phyloP scores from a whole-genome alignment of 2,329 filamentous ascomycete species.

The Phialocephala sp. region DNA sequence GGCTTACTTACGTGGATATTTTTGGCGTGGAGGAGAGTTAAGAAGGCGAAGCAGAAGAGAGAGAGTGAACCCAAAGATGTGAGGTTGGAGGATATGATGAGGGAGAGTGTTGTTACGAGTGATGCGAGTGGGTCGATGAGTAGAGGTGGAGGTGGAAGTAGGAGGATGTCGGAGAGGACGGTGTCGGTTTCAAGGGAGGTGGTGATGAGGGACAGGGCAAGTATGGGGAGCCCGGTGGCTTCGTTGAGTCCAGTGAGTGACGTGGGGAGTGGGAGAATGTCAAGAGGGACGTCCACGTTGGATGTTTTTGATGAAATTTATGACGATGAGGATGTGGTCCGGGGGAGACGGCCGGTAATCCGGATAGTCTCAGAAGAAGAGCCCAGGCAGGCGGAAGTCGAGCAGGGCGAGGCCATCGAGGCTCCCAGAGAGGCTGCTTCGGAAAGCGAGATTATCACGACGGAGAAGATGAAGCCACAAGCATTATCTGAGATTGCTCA shows the following conservation, averaged over 20 bases:
- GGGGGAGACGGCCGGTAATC: not conserved
- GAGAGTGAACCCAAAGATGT: slow-evolving; percentile 7
- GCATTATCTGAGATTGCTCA: too few species aligned
- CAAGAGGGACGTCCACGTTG: not conserved
- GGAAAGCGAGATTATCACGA: too few species aligned
- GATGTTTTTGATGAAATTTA: slow-evolving; percentile 5
- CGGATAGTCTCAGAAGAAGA: not conserved
- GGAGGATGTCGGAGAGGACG: not conserved
- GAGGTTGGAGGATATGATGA: not conserved
- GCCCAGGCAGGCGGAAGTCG: not conserved
- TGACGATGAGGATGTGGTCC: not conserved
- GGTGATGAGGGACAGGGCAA: not conserved
- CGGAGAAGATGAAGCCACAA: too few species aligned
- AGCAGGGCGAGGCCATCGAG: too few species aligned
- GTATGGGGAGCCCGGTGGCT: not conserved
- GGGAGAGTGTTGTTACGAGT: not conserved
- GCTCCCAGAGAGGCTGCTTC: too few species aligned
- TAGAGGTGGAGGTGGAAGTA: not conserved
- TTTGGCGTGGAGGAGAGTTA: slow-evolving; percentile 13
- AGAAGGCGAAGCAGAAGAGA: slow-evolving; percentile 20
- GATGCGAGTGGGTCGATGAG: not conserved
- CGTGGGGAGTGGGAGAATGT: not conserved
- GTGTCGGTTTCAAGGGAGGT: not conserved
- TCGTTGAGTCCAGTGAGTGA: not conserved
- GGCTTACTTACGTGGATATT: slow-evolving; percentile 7